Percentiles rank a stretch among this genome's conserved stretches.
Evolutionary conservation across 768 basidiomycete species (phyloP).

Genomic region (Kwoniella heveanensis): DNA sequence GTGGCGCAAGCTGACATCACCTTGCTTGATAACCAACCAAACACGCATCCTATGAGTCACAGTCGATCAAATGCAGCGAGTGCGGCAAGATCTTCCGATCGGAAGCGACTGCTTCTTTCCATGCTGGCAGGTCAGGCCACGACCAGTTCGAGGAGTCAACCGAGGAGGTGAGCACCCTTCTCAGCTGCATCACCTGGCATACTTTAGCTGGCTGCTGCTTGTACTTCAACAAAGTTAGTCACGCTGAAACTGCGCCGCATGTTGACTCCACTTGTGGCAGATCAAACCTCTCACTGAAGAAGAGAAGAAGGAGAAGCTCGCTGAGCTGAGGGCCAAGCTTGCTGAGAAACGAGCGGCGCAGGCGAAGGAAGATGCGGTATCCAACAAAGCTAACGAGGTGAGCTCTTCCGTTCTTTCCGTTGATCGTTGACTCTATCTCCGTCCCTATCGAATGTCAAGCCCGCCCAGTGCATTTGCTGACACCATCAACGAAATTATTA

Average conservation of each 20-base stretch:
- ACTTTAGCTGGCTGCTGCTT: too few relatives aligned
- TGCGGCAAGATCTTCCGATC: slow-evolving; percentile 86
- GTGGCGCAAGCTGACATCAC: too few relatives aligned
- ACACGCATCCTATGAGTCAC: background rate
- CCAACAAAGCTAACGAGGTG: slow-evolving; percentile 58
- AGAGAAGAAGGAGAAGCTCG: slow-evolving; percentile 79
- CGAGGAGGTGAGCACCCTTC: slow-evolving; percentile 69
- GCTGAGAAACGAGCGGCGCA: slow-evolving; percentile 74
- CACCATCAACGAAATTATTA: slow-evolving; percentile 58
- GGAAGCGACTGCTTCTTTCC: slow-evolving; percentile 83
- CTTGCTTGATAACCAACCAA: too few relatives aligned
- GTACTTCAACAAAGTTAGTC: too few relatives aligned
- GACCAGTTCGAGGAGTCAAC: slow-evolving; percentile 93
- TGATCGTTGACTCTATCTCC: too few relatives aligned
- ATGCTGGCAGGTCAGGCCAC: slow-evolving; percentile 93
- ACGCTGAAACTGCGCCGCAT: too few relatives aligned
- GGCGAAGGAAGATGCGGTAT: slow-evolving; percentile 71
- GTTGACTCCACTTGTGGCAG: too few relatives aligned
- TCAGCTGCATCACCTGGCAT: too few relatives aligned
- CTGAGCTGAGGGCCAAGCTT: slow-evolving; percentile 77
- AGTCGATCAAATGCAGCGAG: slow-evolving; percentile 56
- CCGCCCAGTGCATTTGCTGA: too few relatives aligned
- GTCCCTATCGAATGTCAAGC: too few relatives aligned
- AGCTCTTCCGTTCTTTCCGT: too few relatives aligned
- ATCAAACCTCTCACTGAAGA: slow-evolving; percentile 94